Base-by-base conservation (phyloP, 495 filamentous ascomycete genomes). In the Aspergillus avenaceus region DNA sequence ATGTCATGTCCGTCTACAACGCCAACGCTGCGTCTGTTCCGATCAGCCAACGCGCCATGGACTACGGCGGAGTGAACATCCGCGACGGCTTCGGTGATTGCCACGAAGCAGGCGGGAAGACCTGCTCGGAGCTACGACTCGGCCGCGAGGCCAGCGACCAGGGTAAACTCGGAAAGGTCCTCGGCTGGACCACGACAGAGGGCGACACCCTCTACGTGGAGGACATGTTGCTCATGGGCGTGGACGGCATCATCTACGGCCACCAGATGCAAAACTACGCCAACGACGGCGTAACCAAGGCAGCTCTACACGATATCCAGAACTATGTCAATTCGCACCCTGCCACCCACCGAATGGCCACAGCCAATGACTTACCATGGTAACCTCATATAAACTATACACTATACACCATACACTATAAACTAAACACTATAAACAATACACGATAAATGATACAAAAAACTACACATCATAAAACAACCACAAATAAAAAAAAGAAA, bases 241-340 rank as follows among this genome's bases (percentile, higher is more conserved):
- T 49, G 8, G 47, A 49, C 31, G 34, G 47, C 1, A 41, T 49
- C 21, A 42, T 49, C 18, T 41, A 41, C n/a, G 36, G 47, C 6
- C 13, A 29, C 12, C n/a, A 16, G 13, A 19, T 28, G 14, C 14
- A 12, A n/a, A 18, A 41, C 16, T 49, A 41, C 14, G 23, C 5
- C 23, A 37, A 41, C 26, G 37, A 42, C n/a, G 36, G 23, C 19
- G 24, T 9, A 2, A n/a, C 31, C 12, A 42, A 12, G 24, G 47
- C 22, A 4, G 36, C 47, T n/a, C 29, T 27, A 19, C 2, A 25
- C 13, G 36, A 49, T 42, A 49, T 49, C 25, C 19, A 18, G 8
- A n/a, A 6, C 9, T 49, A 16, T 41, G 47, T 49, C 13, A 18
- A 0, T 5, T 22, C 6, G 3, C 24, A 49, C 22, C 12, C 37